Evolutionary conservation across 2,329 filamentous ascomycete genomes (phyloP).

Genomic region (Sarocladium oryzae): DNA sequence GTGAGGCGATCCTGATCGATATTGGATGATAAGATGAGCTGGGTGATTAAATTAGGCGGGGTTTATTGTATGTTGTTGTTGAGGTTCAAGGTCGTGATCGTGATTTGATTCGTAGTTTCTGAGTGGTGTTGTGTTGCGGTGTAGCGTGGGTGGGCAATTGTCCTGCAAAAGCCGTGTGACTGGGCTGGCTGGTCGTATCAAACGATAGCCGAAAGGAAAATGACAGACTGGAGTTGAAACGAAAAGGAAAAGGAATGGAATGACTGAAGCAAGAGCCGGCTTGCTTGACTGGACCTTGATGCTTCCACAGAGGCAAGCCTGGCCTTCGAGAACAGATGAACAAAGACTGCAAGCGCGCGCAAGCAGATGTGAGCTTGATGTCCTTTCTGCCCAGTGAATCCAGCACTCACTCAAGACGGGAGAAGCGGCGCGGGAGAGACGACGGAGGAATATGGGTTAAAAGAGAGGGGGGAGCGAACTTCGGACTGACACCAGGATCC

Average conservation of each 20-base stretch:
- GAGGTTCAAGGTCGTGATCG: not conserved
- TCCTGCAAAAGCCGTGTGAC: slow-evolving; percentile 5
- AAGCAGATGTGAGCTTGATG: not conserved
- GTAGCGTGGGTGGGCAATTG: slow-evolving; percentile 4
- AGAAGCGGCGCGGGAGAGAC: slow-evolving; percentile 24
- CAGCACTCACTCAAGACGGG: not conserved
- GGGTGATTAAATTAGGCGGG: slow-evolving; percentile 25
- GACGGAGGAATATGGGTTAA: slow-evolving; percentile 22
- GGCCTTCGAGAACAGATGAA: not conserved
- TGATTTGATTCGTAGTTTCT: not conserved
- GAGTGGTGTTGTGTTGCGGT: not conserved
- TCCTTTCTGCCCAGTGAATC: not conserved
- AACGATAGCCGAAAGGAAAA: slow-evolving; percentile 13
- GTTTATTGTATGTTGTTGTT: slow-evolving; percentile 16
- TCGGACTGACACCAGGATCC: slow-evolving; percentile 45
- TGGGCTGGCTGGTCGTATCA: slow-evolving; percentile 11
- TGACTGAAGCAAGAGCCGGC: slow-evolving; percentile 10
- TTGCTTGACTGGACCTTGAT: not conserved
- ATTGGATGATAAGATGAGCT: not conserved
- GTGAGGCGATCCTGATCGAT: not conserved
- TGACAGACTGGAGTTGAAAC: slow-evolving; percentile 6
- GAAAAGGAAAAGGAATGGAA: slow-evolving; percentile 27
- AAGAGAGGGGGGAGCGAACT: slow-evolving; percentile 33
- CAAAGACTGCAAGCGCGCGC: not conserved
- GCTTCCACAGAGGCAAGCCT: not conserved